Conservation (phyloP, 129 eudicot genomes). For the Lonicera japonica region DNA sequence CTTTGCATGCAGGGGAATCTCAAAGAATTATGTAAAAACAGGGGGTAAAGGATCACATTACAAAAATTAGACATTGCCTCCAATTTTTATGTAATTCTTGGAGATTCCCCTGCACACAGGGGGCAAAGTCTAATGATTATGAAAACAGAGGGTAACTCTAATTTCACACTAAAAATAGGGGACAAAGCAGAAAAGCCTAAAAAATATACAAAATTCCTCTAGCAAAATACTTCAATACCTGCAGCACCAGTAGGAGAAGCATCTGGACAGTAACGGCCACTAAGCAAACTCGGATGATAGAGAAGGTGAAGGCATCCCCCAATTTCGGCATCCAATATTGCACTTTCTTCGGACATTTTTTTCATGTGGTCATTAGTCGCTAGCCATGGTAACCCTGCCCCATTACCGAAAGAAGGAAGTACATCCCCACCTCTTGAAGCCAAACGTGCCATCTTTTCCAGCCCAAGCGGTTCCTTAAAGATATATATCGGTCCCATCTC, state of each 20-base stretch:
- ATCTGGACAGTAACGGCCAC: slow-evolving; percentile 98
- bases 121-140: too few relatives aligned
- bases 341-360: slow-evolving; percentile 74
- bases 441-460: slow-evolving; percentile 87
- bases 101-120: too few relatives aligned
- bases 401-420: slow-evolving; percentile 91
- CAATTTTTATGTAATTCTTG: too few relatives aligned
- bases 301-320: slow-evolving; percentile 84
- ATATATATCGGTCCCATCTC: slow-evolving; percentile 98
- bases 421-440: slow-evolving; percentile 96
- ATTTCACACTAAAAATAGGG: too few relatives aligned
- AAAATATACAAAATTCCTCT: too few relatives aligned
- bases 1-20: too few relatives aligned
- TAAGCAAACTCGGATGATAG: slow-evolving; percentile 90
- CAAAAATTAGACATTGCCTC: too few relatives aligned
- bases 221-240: slow-evolving; percentile 35
- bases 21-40: too few relatives aligned
- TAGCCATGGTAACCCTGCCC: slow-evolving; percentile 84
- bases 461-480: slow-evolving; percentile 90
- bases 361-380: slow-evolving; percentile 79
- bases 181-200: too few relatives aligned
- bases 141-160: too few relatives aligned
- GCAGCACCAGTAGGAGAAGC: slow-evolving; percentile 98
- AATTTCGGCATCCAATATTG: slow-evolving; percentile 73
- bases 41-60: too few relatives aligned